A percentile compares a stretch with the other conserved stretches of the same genome.
phyloP scores from a whole-genome alignment of 768 basidiomycete species.

The Hypsizygus marmoreus region DNA sequence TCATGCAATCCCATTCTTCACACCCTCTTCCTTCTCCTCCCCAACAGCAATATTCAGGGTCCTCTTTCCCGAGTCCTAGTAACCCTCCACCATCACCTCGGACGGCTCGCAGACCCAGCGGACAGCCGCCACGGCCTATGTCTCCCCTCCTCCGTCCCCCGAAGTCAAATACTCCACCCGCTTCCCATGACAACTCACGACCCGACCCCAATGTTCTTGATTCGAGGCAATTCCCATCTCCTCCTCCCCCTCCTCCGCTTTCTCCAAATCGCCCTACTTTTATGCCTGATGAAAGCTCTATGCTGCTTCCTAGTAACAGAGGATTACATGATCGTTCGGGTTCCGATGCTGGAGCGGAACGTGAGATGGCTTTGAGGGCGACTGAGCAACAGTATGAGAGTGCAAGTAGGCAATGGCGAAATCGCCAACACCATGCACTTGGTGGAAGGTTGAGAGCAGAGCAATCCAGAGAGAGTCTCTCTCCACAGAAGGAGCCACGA shows the following conservation, averaged over 20 bases:
- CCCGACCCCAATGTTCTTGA: conserved; percentile 5
- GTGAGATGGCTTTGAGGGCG: conserved; percentile 42
- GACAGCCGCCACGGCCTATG: conserved; percentile 31
- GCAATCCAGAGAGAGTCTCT: conserved; percentile 33
- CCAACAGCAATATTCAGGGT: conserved; percentile 20
- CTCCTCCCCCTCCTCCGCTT: conserved; percentile 45
- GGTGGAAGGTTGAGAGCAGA: conserved; percentile 30
- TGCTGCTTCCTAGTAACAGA: conserved; percentile 32
- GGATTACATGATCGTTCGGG: conserved; percentile 43
- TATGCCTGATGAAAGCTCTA: conserved; percentile 37
- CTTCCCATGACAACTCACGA: conserved; percentile 24
- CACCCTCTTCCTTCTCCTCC: conserved; percentile 26
- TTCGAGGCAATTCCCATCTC: conserved; percentile 15
- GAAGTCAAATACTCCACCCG: conserved; percentile 36
- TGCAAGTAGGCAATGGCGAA: conserved; percentile 30
- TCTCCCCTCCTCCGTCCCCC: conserved; percentile 35
- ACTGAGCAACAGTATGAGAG: conserved; percentile 40
- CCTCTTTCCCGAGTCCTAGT: conserved; percentile 16
- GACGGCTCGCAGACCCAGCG: conserved; percentile 37
- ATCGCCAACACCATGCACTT: conserved; percentile 26
- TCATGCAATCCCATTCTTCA: conserved; percentile 42
- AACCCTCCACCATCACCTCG: conserved; percentile 40
- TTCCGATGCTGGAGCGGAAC: conserved; percentile 54
- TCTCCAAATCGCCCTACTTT: conserved; percentile 48
- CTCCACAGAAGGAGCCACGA: conserved; percentile 19